A percentile compares a stretch with the other conserved stretches of the same genome.
phyloP scores from a whole-genome alignment of 768 basidiomycete species.

The Leccinum sublutescens region DNA sequence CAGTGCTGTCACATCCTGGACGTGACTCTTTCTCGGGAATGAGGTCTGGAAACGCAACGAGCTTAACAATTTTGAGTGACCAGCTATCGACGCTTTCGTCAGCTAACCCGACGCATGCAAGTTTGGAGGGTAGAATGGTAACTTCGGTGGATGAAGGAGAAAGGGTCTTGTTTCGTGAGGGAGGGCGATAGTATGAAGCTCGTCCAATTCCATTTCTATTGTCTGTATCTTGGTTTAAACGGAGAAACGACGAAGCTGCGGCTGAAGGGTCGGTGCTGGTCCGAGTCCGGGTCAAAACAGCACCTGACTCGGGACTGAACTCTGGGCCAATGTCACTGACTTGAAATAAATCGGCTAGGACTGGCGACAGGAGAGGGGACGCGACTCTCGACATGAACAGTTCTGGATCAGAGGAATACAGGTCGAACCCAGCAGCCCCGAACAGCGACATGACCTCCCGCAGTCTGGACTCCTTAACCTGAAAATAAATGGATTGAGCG shows the following conservation, averaged over 20 bases:
- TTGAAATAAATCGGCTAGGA: constrained; percentile 30
- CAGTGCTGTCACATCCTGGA: constrained; percentile 1
- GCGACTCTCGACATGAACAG: constrained; percentile 30
- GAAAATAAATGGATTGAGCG: constrained; percentile 5
- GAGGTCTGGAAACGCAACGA: constrained; percentile 74
- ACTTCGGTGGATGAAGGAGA: constrained; percentile 62
- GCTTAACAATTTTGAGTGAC: constrained; percentile 75
- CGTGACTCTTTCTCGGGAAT: constrained; percentile 38
- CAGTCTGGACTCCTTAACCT: constrained; percentile 69
- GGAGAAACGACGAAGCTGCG: constrained; percentile 13
- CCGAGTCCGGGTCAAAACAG: constrained; percentile 50
- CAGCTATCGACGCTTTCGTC: constrained; percentile 68
- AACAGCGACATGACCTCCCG: constrained; percentile 59
- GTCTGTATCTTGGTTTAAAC: constrained; percentile 4
- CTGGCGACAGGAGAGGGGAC: constrained; percentile 34
- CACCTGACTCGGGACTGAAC: constrained; percentile 35
- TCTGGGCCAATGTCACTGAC: constrained; percentile 30
- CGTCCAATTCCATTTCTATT: constrained; percentile 2
- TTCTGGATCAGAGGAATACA: constrained; percentile 51
- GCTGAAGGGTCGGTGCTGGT: constrained; percentile 37
- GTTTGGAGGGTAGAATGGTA: constrained; percentile 60
- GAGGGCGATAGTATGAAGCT: constrained; percentile 11
- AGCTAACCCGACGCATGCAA: constrained; percentile 73
- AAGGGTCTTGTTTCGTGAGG: constrained; percentile 41
- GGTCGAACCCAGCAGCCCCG: constrained; percentile 62